These are phyloP conservation scores for Dothideomycetidae sp. DNA, from an alignment of 2,329 filamentous ascomycete genomes.

Conservation along the genomic window DNA sequence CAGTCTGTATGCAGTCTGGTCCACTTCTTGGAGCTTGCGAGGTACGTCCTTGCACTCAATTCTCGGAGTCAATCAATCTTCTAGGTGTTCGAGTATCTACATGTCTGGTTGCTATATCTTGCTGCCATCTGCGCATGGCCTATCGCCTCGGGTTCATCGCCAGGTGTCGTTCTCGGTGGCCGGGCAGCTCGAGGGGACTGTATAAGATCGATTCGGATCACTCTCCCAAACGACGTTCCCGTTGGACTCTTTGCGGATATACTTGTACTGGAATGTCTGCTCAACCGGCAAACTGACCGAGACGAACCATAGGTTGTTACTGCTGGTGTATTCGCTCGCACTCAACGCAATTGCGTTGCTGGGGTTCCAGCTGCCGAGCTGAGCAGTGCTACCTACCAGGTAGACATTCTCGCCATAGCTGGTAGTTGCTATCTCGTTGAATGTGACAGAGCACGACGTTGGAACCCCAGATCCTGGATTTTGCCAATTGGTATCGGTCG, in stretches of 20 bases:
- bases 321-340: slow-evolving; percentile 41
- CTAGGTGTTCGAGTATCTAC: too few species aligned
- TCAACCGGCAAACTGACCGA: slow-evolving; percentile 42
- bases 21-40: too few species aligned
- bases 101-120: too few species aligned
- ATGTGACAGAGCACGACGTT: slow-evolving; percentile 36
- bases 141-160: slow-evolving; percentile 16
- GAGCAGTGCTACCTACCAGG: slow-evolving; percentile 42
- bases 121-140: too few species aligned
- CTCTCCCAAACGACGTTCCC: slow-evolving; percentile 48
- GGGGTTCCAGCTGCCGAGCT: slow-evolving; percentile 47
- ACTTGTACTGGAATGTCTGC: slow-evolving; percentile 50
- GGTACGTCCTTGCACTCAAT: too few species aligned
- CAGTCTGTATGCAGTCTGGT: too few species aligned
- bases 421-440: slow-evolving; percentile 45
- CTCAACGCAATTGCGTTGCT: slow-evolving; percentile 38
- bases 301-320: slow-evolving; percentile 46
- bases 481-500: slow-evolving; percentile 19
- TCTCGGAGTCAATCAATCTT: too few species aligned
- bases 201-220: slow-evolving; percentile 32
- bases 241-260: slow-evolving; percentile 41
- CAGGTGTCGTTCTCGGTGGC: slow-evolving; percentile 27
- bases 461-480: slow-evolving; percentile 19
- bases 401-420: slow-evolving; percentile 48
- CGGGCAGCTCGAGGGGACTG: slow-evolving; percentile 20